A percentile compares a stretch with the other conserved stretches of the same genome.
Conservation (phyloP, 2,329 filamentous ascomycete genomes). For the Cordyceps tenuipes region DNA sequence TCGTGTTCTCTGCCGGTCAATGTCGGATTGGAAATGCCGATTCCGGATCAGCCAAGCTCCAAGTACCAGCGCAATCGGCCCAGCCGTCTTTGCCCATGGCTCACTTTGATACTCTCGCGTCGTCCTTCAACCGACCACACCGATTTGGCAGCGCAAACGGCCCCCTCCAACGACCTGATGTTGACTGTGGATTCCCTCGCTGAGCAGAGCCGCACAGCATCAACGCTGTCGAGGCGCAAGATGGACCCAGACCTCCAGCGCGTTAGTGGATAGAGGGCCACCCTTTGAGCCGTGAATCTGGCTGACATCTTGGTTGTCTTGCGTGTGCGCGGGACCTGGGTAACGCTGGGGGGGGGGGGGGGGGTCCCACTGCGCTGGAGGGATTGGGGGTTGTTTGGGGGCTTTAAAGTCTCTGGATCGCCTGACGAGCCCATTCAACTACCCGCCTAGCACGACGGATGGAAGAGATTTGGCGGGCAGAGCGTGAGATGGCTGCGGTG, state of each 20-base stretch:
- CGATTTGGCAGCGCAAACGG: neutral
- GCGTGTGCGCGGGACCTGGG: neutral
- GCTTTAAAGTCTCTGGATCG: conserved; percentile 4
- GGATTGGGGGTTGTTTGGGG: neutral
- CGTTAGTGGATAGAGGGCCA: conserved; percentile 3
- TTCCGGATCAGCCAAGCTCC: neutral
- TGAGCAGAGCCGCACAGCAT: conserved; percentile 12
- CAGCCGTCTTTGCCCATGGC: neutral
- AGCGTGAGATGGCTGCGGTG: conserved; percentile 1
- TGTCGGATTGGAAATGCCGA: conserved; percentile 3
- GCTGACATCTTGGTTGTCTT: conserved; percentile 5
- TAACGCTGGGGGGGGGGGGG: no score
- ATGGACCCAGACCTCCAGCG: conserved; percentile 5
- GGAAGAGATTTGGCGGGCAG: neutral
- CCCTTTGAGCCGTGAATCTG: neutral
- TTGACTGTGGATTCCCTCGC: conserved; percentile 11
- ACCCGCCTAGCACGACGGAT: neutral
- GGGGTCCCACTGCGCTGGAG: neutral
- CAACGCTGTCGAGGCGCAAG: conserved; percentile 9
- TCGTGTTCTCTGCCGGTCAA: neutral
- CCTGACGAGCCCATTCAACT: neutral
- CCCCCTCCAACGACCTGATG: conserved; percentile 6
- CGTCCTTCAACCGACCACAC: neutral
- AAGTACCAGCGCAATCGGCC: neutral
- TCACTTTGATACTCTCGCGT: neutral